phyloP scores from a whole-genome alignment of 164 flowering plant species.

The Tetrastigma voinierianum region DNA sequence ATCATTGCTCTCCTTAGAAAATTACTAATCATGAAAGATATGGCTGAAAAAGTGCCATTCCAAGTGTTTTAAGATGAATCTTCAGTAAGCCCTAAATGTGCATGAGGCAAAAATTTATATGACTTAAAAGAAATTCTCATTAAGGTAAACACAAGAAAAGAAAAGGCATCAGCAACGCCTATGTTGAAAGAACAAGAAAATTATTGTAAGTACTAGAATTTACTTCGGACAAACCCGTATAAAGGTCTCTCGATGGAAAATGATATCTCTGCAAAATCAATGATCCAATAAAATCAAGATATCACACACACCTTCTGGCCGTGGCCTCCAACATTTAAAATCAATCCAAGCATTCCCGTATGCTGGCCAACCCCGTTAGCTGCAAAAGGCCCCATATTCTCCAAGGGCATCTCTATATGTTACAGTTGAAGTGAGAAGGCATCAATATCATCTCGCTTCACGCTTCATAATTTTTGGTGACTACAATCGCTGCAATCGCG shows the following conservation, averaged over 20 bases:
- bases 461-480: conserved; percentile 84
- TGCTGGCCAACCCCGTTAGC: conserved; percentile 77
- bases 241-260: conserved; percentile 70
- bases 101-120: no score
- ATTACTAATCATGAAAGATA: no score
- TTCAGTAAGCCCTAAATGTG: no score
- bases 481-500: conserved; percentile 37
- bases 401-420: no score
- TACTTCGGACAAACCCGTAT: conserved; percentile 77
- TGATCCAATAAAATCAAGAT: conserved; percentile 78
- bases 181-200: no score
- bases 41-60: no score
- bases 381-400: no score
- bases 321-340: conserved; percentile 91
- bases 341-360: conserved; percentile 99
- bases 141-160: no score
- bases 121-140: no score
- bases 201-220: neutral
- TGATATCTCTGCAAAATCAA: conserved; percentile 82
- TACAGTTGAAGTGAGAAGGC: conserved; percentile 95
- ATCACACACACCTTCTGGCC: conserved; percentile 67
- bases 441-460: conserved; percentile 87
- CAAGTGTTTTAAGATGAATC: no score
- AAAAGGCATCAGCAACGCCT: no score
- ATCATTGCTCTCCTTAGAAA: no score